phyloP scores from a whole-genome alignment of 768 basidiomycete species.

The Dentipellis sp. region DNA sequence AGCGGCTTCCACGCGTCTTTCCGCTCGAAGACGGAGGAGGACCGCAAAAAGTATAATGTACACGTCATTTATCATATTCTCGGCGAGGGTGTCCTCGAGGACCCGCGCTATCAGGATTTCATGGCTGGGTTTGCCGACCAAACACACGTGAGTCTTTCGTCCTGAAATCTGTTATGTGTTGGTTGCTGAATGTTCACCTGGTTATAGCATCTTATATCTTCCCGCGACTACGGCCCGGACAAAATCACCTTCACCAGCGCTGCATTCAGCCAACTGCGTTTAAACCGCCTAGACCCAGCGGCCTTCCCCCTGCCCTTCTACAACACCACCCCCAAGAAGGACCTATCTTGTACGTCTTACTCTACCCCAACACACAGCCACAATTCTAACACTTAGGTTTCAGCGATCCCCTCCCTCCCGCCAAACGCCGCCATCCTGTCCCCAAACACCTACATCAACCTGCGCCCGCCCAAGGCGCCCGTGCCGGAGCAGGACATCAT shows the following conservation, averaged over 20 bases:
- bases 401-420: conserved; percentile 15
- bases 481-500: conserved; percentile 26
- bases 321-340: conserved; percentile 29
- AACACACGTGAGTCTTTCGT: conserved; percentile 42
- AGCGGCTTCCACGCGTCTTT: conserved; percentile 39
- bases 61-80: conserved; percentile 62
- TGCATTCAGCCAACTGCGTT: conserved; percentile 60
- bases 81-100: conserved; percentile 60
- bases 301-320: conserved; percentile 68
- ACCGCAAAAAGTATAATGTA: conserved; percentile 34
- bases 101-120: conserved; percentile 61
- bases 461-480: conserved; percentile 15
- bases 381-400: not conserved
- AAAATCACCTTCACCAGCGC: conserved; percentile 68
- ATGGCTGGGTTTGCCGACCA: conserved; percentile 56
- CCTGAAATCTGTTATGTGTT: no score
- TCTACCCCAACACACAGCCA: not conserved
- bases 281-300: conserved; percentile 59
- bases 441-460: conserved; percentile 8
- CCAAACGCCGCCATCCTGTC: conserved; percentile 1
- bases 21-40: conserved; percentile 31
- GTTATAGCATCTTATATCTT: conserved; percentile 65
- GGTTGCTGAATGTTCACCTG: not conserved
- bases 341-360: conserved; percentile 23
- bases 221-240: conserved; percentile 50